phyloP scores from a whole-genome alignment of 768 basidiomycete species.

The Amyloporia xantha region DNA sequence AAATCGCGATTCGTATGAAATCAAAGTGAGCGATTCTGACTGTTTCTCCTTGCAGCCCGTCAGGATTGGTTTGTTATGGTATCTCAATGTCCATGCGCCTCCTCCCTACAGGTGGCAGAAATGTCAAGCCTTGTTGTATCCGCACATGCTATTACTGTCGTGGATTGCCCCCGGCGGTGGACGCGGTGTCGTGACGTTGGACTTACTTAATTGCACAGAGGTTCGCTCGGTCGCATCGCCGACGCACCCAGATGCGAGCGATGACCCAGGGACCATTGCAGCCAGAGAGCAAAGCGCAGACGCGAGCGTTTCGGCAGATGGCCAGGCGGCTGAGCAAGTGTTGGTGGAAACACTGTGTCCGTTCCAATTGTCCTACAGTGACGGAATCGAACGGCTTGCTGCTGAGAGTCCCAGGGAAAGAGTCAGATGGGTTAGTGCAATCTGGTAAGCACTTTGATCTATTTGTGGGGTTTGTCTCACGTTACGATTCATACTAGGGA shows the following conservation, averaged over 20 bases:
- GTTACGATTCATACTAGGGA: constrained; percentile 49
- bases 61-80: constrained; percentile 83
- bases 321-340: constrained; percentile 26
- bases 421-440: constrained; percentile 85
- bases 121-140: constrained; percentile 77
- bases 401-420: constrained; percentile 85
- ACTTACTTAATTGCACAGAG: constrained; percentile 79
- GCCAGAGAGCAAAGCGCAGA: constrained; percentile 54
- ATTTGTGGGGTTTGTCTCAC: no score
- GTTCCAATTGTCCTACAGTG: constrained; percentile 85
- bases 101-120: constrained; percentile 77
- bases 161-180: constrained; percentile 85
- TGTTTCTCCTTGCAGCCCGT: constrained; percentile 52
- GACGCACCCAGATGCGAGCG: constrained; percentile 70
- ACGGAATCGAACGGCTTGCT: constrained; percentile 83
- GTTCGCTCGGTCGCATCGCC: constrained; percentile 81
- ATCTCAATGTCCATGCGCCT: constrained; percentile 83
- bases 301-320: constrained; percentile 32
- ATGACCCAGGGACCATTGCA: constrained; percentile 84
- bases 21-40: background rate
- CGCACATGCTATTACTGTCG: constrained; percentile 76
- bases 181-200: constrained; percentile 79
- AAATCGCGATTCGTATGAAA: background rate
- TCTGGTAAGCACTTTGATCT: constrained; percentile 63
- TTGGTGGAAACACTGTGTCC: constrained; percentile 76